A percentile compares a stretch with the other conserved stretches of the same genome.
These are phyloP conservation scores for Rhizomucor pusillus DNA, from an alignment of 371 early-diverging fungal species.

Conservation along the genomic window DNA sequence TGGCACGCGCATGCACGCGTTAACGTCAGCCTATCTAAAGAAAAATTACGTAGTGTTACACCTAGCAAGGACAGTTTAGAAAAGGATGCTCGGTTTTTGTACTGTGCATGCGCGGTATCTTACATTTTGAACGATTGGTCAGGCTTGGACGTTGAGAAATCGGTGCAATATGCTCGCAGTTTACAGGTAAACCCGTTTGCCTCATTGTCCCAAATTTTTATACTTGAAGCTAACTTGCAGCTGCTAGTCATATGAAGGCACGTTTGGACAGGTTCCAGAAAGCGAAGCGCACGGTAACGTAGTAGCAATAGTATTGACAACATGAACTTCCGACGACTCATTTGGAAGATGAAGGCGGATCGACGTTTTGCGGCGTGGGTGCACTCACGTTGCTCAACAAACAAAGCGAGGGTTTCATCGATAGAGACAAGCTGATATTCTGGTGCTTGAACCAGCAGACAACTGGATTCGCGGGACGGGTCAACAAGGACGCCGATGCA, in stretches of 20 bases:
- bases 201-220: background rate
- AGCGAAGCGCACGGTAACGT: constrained; percentile 85
- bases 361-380: constrained; percentile 89
- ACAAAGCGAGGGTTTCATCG: constrained; percentile 56
- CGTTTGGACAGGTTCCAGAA: constrained; percentile 74
- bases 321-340: background rate
- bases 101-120: constrained; percentile 84
- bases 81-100: constrained; percentile 88
- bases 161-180: constrained; percentile 63
- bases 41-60: constrained; percentile 49
- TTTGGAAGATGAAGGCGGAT: constrained; percentile 66
- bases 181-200: constrained; percentile 48
- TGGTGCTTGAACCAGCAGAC: constrained; percentile 84
- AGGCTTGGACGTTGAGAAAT: constrained; percentile 66
- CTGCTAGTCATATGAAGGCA: constrained; percentile 70
- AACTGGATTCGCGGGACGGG: constrained; percentile 91
- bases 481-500: constrained; percentile 90
- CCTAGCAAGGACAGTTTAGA: constrained; percentile 68
- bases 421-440: constrained; percentile 56
- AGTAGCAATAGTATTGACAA: background rate
- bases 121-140: constrained; percentile 87
- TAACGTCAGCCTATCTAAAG: background rate
- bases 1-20: constrained; percentile 10
- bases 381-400: constrained; percentile 73
- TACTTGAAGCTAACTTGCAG: constrained; percentile 1